Conservation (phyloP, 768 basidiomycete species). For the Leccinum broughii region DNA sequence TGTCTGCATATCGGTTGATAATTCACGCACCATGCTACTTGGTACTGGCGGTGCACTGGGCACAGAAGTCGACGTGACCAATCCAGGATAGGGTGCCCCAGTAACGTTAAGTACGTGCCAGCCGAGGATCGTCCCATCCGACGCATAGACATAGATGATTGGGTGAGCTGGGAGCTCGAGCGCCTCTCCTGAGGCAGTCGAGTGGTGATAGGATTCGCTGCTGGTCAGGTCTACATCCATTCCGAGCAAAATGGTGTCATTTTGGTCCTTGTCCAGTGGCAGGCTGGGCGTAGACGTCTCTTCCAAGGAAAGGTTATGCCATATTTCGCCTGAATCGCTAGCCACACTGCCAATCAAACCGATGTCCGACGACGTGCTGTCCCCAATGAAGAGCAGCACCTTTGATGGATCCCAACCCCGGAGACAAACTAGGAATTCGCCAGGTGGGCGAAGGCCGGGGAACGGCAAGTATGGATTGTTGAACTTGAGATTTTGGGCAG, state of each 20-base stretch:
- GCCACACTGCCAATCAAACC: conserved; percentile 42
- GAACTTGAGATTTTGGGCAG: conserved; percentile 39
- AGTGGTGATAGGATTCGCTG: conserved; percentile 37
- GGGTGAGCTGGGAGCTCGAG: conserved; percentile 52
- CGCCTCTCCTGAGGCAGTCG: conserved; percentile 42
- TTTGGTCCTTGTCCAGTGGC: conserved; percentile 65
- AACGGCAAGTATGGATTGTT: conserved; percentile 44
- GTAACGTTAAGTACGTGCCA: conserved; percentile 69
- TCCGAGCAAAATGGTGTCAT: conserved; percentile 68
- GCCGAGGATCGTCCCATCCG: conserved; percentile 73
- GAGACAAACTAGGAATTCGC: conserved; percentile 40
- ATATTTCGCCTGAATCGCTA: conserved; percentile 34
- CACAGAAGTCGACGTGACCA: conserved; percentile 36
- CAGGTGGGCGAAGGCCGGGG: conserved; percentile 47
- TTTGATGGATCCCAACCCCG: conserved; percentile 47
- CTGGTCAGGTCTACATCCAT: conserved; percentile 69
- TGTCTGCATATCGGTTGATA: conserved; percentile 33
- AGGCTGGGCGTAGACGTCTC: conserved; percentile 56
- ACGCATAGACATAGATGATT: conserved; percentile 72
- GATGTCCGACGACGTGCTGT: conserved; percentile 52
- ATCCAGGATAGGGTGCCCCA: conserved; percentile 53
- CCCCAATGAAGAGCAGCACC: conserved; percentile 46
- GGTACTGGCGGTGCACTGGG: conserved; percentile 13
- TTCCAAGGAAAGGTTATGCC: conserved; percentile 48
- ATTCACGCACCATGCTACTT: conserved; percentile 27